These are phyloP conservation scores for Rhizopogon vinicolor DNA, from an alignment of 768 basidiomycete genomes.

Conservation along the genomic window DNA sequence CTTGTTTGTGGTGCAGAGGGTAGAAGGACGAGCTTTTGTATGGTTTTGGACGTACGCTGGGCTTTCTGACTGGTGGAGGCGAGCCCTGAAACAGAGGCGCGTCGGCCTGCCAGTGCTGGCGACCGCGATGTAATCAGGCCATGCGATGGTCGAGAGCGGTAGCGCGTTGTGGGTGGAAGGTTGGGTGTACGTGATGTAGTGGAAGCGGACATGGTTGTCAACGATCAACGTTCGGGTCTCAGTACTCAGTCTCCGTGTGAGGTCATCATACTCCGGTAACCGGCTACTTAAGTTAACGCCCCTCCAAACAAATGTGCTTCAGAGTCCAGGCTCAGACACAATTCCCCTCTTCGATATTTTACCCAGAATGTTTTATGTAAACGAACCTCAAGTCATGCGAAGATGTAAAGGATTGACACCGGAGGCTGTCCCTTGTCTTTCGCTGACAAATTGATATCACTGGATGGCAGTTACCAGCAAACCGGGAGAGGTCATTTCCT, in stretches of 20 bases:
- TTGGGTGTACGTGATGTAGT: neutral
- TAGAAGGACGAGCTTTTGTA: conserved; percentile 85
- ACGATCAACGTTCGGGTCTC: too few species aligned
- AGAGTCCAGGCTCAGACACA: neutral
- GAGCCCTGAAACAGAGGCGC: conserved; percentile 27
- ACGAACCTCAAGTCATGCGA: neutral
- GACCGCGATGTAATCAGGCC: conserved; percentile 1
- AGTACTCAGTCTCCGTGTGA: too few species aligned
- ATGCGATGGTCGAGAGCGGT: conserved; percentile 5
- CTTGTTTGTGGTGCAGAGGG: conserved; percentile 89
- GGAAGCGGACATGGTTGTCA: neutral
- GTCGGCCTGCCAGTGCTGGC: conserved; percentile 12
- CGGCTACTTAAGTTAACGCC: too few species aligned
- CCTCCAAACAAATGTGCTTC: neutral
- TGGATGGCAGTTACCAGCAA: neutral
- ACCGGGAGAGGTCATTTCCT: neutral
- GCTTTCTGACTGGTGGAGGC: conserved; percentile 38
- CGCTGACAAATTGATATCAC: neutral
- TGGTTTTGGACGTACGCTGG: conserved; percentile 85
- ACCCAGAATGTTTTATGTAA: neutral
- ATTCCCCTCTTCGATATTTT: neutral
- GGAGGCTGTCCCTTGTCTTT: neutral
- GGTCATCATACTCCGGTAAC: too few species aligned
- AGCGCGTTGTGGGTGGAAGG: conserved; percentile 2
- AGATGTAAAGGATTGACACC: neutral